Evolutionary conservation across 805 yeast genomes (phyloP).

Genomic region (Metschnikowia kofuensis): DNA sequence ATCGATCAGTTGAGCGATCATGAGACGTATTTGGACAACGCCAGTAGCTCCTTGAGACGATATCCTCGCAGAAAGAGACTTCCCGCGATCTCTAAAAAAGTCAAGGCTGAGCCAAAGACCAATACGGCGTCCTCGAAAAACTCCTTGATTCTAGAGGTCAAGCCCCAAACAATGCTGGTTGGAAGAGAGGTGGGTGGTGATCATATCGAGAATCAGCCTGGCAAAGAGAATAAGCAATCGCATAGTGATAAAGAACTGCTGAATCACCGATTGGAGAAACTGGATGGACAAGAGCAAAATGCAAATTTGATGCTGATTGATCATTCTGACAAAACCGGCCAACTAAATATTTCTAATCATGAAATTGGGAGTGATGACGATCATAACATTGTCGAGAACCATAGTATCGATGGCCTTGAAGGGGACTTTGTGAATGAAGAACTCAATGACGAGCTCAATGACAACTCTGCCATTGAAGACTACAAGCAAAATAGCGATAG

Average conservation of each 20-base stretch:
- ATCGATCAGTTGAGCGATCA: constrained; percentile 15
- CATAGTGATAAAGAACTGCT: too few relatives aligned
- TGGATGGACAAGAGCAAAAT: too few relatives aligned
- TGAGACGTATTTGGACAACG: neutral
- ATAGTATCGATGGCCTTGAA: neutral
- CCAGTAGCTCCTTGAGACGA: neutral
- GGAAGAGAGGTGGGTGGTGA: too few relatives aligned
- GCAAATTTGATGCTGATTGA: too few relatives aligned
- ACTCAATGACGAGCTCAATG: neutral
- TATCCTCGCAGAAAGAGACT: constrained; percentile 7
- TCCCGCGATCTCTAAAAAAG: neutral
- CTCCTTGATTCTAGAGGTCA: neutral
- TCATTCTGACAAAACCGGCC: too few relatives aligned
- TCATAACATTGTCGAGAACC: neutral
- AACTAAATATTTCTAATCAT: too few relatives aligned
- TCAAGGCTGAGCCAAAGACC: neutral
- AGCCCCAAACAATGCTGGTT: neutral
- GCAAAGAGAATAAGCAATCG: too few relatives aligned
- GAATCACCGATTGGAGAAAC: too few relatives aligned
- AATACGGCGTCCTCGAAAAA: neutral
- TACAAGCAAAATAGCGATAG: neutral
- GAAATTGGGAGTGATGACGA: neutral
- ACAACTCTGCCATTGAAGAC: neutral
- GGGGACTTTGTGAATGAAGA: neutral
- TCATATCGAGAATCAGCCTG: too few relatives aligned